Evolutionary conservation across 371 early-diverging fungal species (phyloP), one percentile per base, ranked within the genome.

Genomic region (Fennellomyces sp.): DNA sequence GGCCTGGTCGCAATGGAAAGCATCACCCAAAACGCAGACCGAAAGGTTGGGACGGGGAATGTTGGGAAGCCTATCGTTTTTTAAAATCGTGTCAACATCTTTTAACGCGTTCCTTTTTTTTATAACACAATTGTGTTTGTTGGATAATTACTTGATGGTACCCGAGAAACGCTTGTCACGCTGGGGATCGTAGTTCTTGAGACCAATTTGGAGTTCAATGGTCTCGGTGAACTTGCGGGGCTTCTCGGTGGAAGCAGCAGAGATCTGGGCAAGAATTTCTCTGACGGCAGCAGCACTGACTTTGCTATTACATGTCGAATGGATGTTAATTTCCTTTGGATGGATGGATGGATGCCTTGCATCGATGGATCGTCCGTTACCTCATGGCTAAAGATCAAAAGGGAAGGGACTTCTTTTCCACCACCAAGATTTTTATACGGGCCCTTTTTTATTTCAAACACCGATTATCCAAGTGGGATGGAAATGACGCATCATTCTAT

Each of bases 111-210:
- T 47, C 48, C 48, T 23, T 13, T 5, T 48, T 4, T 25, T 11
- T 48, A 25, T 19, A 48, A 27, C 26, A 48, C 49, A 49, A n/a
- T n/a, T n/a, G n/a, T n/a, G n/a, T n/a, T n/a, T n/a, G n/a, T n/a
- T n/a, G n/a, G n/a, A 1, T 23, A 57, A 27, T 30, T 52, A 82
- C 86, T 85, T 87, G 82, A 98, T 91, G 75, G 97, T 94, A 73
- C 97, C 97, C 68, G 93, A 91, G 91, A 99, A 96, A 94, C 97
- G 97, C 90, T 97, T 97, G 83, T 99, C 99, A 86, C 97, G 92
- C 84, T 96, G 96, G 71, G 97, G 96, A 90, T 99, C 98, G 91
- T 97, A 99, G 91, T 98, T 97, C 93, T 98, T 99, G 61, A 98
- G 87, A 80, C 96, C 96, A 73, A 98, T 90, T 85, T 98, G 97